Evolutionary conservation across 371 early-diverging fungal species (phyloP).

Genomic region (Conidiobolus incongruus): DNA sequence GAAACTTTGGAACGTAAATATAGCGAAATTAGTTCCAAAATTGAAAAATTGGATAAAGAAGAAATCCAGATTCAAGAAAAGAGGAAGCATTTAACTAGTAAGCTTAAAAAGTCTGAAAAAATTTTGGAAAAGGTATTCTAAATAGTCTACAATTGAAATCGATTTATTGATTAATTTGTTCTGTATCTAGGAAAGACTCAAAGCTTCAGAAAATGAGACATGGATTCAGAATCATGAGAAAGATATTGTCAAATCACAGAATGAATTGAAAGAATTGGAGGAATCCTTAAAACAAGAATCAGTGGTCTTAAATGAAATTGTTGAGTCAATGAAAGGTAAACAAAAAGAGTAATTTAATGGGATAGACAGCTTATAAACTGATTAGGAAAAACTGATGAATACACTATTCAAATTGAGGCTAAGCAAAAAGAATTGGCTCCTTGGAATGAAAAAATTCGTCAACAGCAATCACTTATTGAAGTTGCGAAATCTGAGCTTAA

Average conservation of each 20-base stretch:
- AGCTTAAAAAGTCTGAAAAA: slow-evolving; percentile 40
- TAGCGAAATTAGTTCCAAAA: slow-evolving; percentile 24
- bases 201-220: slow-evolving; percentile 16
- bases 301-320: slow-evolving; percentile 44
- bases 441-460: slow-evolving; percentile 54
- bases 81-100: slow-evolving; percentile 46
- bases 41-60: slow-evolving; percentile 50
- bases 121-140: slow-evolving; percentile 24
- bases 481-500: slow-evolving; percentile 55
- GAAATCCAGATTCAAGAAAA: slow-evolving; percentile 55
- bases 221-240: slow-evolving; percentile 25
- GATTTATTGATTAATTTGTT: background rate
- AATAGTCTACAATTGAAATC: too few relatives aligned
- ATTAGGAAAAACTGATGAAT: slow-evolving; percentile 46
- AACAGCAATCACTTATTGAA: slow-evolving; percentile 42
- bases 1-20: slow-evolving; percentile 33
- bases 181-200: slow-evolving; percentile 29
- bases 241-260: slow-evolving; percentile 20
- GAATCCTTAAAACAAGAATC: slow-evolving; percentile 37
- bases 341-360: background rate
- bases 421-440: slow-evolving; percentile 63
- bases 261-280: slow-evolving; percentile 34
- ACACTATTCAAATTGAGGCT: slow-evolving; percentile 40
- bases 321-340: slow-evolving; percentile 45
- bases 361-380: background rate